Percentiles rank a stretch among this genome's conserved stretches.
Conservation (phyloP, 768 basidiomycete genomes). For the Gloeopeniophorella convolvens region DNA sequence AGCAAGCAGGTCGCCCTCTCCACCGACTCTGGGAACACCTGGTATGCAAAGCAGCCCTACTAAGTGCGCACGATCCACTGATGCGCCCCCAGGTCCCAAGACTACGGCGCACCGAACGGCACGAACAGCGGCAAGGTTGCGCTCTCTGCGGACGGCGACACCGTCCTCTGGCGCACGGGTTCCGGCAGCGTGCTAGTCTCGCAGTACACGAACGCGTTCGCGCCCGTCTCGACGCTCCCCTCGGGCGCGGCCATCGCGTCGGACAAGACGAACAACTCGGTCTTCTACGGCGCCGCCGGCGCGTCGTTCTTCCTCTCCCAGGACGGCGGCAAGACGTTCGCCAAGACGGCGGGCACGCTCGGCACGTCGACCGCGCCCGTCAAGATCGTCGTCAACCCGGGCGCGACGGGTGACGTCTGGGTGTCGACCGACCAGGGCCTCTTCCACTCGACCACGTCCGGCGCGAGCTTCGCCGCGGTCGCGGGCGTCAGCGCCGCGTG, state of each 20-base stretch:
- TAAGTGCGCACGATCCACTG: neutral
- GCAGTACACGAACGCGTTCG: slow-evolving; percentile 42
- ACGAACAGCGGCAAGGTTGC: slow-evolving; percentile 31
- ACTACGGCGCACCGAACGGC: slow-evolving; percentile 48
- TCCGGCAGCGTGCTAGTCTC: slow-evolving; percentile 47
- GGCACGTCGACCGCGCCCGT: slow-evolving; percentile 42
- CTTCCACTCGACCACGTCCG: slow-evolving; percentile 51
- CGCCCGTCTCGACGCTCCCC: slow-evolving; percentile 45
- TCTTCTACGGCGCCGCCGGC: slow-evolving; percentile 56
- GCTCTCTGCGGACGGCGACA: slow-evolving; percentile 47
- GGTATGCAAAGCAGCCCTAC: slow-evolving; percentile 28
- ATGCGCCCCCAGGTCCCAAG: slow-evolving; percentile 34
- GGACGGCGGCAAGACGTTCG: slow-evolving; percentile 50
- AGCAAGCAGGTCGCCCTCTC: slow-evolving; percentile 54
- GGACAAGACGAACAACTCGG: slow-evolving; percentile 49
- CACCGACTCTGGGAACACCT: slow-evolving; percentile 45
- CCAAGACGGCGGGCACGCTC: slow-evolving; percentile 35
- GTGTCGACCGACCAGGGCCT: slow-evolving; percentile 53
- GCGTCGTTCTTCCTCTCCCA: slow-evolving; percentile 54
- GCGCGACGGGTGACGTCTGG: slow-evolving; percentile 55
- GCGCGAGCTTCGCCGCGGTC: slow-evolving; percentile 42
- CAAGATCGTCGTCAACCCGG: slow-evolving; percentile 50
- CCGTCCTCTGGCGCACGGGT: slow-evolving; percentile 50
- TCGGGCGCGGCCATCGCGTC: slow-evolving; percentile 50
- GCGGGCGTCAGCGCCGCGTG: slow-evolving; percentile 45